A percentile compares a stretch with the other conserved stretches of the same genome.
These are phyloP conservation scores for Paralagenidium karlingii DNA, from an alignment of 352 stramenopile species.

Conservation along the genomic window DNA sequence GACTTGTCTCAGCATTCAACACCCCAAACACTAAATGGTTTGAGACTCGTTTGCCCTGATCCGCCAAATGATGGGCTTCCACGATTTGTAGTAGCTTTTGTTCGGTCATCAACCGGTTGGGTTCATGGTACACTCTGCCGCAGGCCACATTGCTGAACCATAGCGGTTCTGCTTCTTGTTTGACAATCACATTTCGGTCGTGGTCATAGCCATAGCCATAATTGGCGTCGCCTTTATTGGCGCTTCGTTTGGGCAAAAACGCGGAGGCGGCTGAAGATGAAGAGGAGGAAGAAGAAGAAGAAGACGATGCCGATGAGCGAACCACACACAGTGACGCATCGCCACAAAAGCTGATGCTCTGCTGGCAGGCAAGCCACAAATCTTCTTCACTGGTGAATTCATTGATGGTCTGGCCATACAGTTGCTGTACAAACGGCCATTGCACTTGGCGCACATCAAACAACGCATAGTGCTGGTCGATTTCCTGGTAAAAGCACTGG, in stretches of 20 bases:
- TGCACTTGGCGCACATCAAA: conserved; percentile 29
- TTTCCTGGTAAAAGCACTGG: conserved; percentile 47
- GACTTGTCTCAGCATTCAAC: conserved; percentile 55
- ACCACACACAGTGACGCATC: conserved; percentile 30
- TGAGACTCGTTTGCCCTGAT: conserved; percentile 30
- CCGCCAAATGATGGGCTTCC: conserved; percentile 37
- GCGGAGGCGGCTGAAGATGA: too few species aligned
- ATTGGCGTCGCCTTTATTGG: conserved; percentile 14
- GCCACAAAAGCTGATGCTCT: conserved; percentile 56
- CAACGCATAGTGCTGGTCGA: conserved; percentile 62
- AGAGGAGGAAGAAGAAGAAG: too few species aligned
- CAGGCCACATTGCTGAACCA: not conserved
- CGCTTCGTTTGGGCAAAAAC: conserved; percentile 18
- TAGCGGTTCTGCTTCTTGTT: too few species aligned
- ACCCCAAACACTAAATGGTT: conserved; percentile 65
- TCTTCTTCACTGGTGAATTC: conserved; percentile 58
- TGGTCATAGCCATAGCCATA: too few species aligned
- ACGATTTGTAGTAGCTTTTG: conserved; percentile 24
- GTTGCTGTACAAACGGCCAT: conserved; percentile 52
- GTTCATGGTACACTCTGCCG: not conserved
- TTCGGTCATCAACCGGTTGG: conserved; percentile 18
- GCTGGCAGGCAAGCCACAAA: conserved; percentile 63
- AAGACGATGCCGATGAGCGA: not conserved
- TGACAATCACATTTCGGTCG: conserved; percentile 4
- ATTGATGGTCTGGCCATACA: conserved; percentile 58